phyloP scores from a whole-genome alignment of 257 asterid genomes.

The Schizonepeta tenuifolia region DNA sequence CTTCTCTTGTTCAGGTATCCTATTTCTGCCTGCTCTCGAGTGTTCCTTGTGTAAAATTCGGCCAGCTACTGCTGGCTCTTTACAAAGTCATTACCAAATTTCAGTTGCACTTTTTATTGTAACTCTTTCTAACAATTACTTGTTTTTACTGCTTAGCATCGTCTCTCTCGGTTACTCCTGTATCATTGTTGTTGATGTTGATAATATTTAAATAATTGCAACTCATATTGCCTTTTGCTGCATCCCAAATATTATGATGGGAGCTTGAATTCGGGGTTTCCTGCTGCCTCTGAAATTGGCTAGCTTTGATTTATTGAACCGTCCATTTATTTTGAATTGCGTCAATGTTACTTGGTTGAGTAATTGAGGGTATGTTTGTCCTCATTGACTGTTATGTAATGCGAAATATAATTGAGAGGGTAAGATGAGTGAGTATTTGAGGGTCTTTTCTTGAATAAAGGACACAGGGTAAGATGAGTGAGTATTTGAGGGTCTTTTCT shows the following conservation, averaged over 20 bases:
- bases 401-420: no score
- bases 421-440: no score
- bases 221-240: background rate
- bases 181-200: background rate
- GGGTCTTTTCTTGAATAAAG: no score
- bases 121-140: constrained; percentile 24
- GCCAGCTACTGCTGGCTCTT: constrained; percentile 29
- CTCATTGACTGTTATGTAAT: background rate
- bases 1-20: constrained; percentile 35
- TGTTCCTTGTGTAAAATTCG: constrained; percentile 38
- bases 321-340: background rate
- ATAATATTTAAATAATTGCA: constrained; percentile 16
- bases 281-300: background rate
- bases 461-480: no score
- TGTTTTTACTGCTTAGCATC: constrained; percentile 9
- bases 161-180: background rate
- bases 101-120: constrained; percentile 21
- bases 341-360: background rate
- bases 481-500: no score
- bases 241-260: background rate
- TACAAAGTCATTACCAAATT: constrained; percentile 32
- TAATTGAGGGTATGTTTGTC: background rate
- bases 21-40: constrained; percentile 33
- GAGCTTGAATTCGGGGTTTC: background rate
- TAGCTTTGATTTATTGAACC: background rate